Conservation (phyloP, 441 rosid genomes). For the Omphalea diandra region DNA sequence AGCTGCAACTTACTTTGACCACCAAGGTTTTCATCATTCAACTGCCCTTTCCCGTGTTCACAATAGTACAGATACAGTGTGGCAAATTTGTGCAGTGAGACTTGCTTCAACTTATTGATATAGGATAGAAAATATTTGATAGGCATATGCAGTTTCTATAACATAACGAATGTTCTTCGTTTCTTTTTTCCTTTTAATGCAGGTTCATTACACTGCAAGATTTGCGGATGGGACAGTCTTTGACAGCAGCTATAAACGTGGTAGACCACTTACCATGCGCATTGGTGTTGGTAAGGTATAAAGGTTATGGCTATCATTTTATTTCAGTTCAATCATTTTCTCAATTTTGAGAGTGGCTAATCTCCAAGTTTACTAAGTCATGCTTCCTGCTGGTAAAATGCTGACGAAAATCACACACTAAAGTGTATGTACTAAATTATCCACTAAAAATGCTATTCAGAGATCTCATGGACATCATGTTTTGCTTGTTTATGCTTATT, state of each 20-base stretch:
- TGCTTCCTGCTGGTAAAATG: too few relatives aligned
- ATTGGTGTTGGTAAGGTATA: slow-evolving; percentile 84
- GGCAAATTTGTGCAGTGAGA: background rate
- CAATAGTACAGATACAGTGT: too few relatives aligned
- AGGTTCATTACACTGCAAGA: slow-evolving; percentile 91
- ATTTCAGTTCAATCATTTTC: background rate
- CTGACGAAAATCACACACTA: background rate
- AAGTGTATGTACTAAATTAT: background rate
- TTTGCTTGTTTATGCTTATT: background rate
- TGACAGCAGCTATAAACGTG: slow-evolving; percentile 92
- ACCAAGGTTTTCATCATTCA: too few relatives aligned
- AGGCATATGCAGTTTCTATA: background rate
- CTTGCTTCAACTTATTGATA: background rate
- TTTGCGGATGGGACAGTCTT: slow-evolving; percentile 86
- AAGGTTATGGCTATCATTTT: background rate
- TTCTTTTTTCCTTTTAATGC: background rate
- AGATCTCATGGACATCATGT: background rate
- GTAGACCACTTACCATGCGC: slow-evolving; percentile 90
- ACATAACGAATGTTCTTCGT: background rate
- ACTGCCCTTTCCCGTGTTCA: too few relatives aligned
- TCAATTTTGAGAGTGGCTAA: background rate
- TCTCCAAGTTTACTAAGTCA: too few relatives aligned
- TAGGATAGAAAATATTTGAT: background rate
- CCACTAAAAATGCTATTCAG: background rate
- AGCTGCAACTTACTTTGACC: too few relatives aligned